Base-by-base conservation (phyloP, 129 eudicot species). In the Ambrosia trifida region DNA sequence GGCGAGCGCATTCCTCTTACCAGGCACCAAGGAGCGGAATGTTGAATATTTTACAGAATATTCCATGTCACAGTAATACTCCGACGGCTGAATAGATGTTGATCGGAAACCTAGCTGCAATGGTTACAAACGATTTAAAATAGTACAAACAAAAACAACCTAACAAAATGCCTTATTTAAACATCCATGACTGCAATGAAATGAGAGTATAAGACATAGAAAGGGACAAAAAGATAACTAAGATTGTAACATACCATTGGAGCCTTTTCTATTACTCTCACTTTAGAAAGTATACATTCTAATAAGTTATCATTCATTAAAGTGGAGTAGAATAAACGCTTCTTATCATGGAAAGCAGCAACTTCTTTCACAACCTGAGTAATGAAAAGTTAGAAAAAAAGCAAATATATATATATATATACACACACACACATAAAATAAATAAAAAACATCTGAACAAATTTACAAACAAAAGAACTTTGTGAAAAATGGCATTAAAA, bases 31-130 rank as follows among this genome's bases (percentile, higher is more conserved):
- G 66, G 74, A 76, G 65, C 87, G 85, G 52, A 93, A 93, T 75
- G 98, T 89, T 78, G 98, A 89, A 79, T 89, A 93, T 32, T 93
- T 90, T 68, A 89, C 85, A 82, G 90, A 89, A 76, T 93, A 93
- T 78, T 93, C 96, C 98, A 89, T 87, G 72, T 93, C 98, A 77
- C 87, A 93, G 72, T 89, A 89, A 76, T 75, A 93, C 66, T 85
- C 87, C 41, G 84, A 82, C 62, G 91, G 81, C 56, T 59, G 86
- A 74, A 75, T 52, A 50, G 81, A 54, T 31, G 75, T 67, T 53
- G 80, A 31, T 52, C 76, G 72, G 79, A 78, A 58, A 71, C 78
- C 83, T 73, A 83, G 85, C 96, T 93, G 85, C 81, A 82, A 72
- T 30, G 71, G 41, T 53, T 17, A 76, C 57, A 72, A 66, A 45